Conservation (phyloP, 345 rosid species). For the Populus simonii region DNA sequence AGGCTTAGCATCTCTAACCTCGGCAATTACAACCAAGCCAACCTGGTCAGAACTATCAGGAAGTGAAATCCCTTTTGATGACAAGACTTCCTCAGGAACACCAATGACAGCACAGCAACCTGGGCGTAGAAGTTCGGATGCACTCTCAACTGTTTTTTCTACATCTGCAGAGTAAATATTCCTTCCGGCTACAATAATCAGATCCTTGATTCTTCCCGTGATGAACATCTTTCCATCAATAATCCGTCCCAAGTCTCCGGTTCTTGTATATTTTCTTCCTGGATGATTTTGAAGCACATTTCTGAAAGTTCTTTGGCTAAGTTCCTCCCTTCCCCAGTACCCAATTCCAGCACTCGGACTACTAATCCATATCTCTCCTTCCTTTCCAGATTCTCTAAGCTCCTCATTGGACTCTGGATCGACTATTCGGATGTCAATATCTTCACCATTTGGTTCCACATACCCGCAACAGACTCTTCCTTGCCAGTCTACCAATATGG, state of each 20-base stretch:
- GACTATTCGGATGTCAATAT: conserved; percentile 53
- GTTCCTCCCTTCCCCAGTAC: conserved; percentile 62
- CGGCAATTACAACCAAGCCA: conserved; percentile 69
- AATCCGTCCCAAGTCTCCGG: conserved; percentile 62
- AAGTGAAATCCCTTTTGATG: conserved; percentile 51
- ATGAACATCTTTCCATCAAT: conserved; percentile 55
- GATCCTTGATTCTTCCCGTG: conserved; percentile 75
- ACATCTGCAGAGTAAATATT: conserved; percentile 67
- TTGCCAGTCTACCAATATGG: conserved; percentile 64
- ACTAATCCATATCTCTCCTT: conserved; percentile 70
- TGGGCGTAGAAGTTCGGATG: conserved; percentile 53
- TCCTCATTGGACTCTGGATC: conserved; percentile 44
- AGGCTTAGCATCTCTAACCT: conserved; percentile 52
- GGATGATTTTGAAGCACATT: conserved; percentile 38
- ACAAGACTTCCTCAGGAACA: conserved; percentile 60
- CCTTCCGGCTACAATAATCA: conserved; percentile 65
- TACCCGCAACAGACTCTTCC: conserved; percentile 67
- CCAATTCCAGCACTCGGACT: conserved; percentile 70
- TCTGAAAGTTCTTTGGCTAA: conserved; percentile 49
- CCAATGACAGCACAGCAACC: conserved; percentile 74
- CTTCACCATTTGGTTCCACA: conserved; percentile 30
- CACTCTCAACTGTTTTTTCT: conserved; percentile 64
- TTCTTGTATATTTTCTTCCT: conserved; percentile 50
- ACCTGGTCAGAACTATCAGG: conserved; percentile 57
- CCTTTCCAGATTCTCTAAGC: conserved; percentile 43